Conservation (phyloP, 192 early-diverging fungal species). For the Mortierella alpina region DNA sequence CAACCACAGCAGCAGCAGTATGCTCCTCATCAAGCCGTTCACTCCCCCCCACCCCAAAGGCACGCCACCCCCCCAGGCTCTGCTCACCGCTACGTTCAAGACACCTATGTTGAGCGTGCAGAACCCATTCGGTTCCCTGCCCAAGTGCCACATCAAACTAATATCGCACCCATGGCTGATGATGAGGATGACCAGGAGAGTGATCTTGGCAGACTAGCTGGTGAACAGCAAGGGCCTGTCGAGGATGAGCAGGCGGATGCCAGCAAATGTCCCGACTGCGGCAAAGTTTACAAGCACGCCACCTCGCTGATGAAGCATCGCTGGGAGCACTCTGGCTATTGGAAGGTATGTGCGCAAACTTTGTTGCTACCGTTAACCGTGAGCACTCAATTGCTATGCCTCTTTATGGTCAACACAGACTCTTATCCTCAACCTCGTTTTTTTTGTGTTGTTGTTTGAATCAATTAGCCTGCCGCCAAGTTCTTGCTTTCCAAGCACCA, state of each 20-base stretch:
- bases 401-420: neutral
- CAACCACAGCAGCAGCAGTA: conserved; percentile 22
- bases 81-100: conserved; percentile 22
- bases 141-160: neutral
- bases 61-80: conserved; percentile 18
- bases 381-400: neutral
- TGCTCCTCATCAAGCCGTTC: conserved; percentile 13
- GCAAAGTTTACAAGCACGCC: conserved; percentile 73
- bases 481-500: conserved; percentile 74
- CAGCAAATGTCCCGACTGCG: conserved; percentile 66
- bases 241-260: conserved; percentile 8
- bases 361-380: too few species aligned
- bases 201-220: neutral
- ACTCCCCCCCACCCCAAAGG: conserved; percentile 24
- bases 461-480: conserved; percentile 53
- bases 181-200: conserved; percentile 12
- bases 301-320: conserved; percentile 74
- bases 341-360: conserved; percentile 55
- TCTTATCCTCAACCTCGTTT: neutral
- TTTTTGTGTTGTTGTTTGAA: neutral
- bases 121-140: conserved; percentile 22
- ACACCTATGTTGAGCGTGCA: conserved; percentile 16
- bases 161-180: neutral
- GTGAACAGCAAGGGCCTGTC: neutral
- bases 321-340: conserved; percentile 76